phyloP scores from a whole-genome alignment of 495 filamentous ascomycete genomes.

The Penicillium coffeae region DNA sequence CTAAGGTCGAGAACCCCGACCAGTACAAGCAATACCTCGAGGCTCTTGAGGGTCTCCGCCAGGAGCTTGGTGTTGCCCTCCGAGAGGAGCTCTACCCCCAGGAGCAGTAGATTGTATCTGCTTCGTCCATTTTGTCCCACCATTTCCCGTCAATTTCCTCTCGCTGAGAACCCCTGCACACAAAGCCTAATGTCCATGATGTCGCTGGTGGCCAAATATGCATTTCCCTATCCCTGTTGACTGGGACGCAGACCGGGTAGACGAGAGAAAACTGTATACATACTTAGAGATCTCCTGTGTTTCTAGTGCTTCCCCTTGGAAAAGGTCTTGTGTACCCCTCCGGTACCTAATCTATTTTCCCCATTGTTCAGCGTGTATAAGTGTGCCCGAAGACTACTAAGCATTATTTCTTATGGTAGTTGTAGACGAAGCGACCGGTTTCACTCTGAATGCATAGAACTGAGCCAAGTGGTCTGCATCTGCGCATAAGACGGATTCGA shows the following conservation, averaged over 20 bases:
- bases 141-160: constrained; percentile 25
- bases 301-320: constrained; percentile 29
- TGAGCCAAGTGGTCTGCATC: too few relatives aligned
- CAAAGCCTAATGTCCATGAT: neutral
- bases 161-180: constrained; percentile 8
- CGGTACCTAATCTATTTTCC: constrained; percentile 30
- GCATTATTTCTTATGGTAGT: neutral
- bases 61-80: constrained; percentile 86
- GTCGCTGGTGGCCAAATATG: constrained; percentile 12
- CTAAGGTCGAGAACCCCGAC: constrained; percentile 96
- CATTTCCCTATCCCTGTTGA: constrained; percentile 11
- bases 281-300: constrained; percentile 41
- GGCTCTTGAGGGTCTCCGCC: constrained; percentile 85
- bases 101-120: constrained; percentile 46
- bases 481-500: too few relatives aligned
- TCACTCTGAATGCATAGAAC: neutral
- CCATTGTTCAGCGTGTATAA: constrained; percentile 9
- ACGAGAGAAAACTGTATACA: constrained; percentile 49
- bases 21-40: constrained; percentile 98
- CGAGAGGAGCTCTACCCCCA: constrained; percentile 96
- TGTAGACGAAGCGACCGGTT: neutral
- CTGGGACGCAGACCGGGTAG: constrained; percentile 25
- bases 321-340: constrained; percentile 20
- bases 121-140: constrained; percentile 8
- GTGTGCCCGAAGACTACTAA: neutral